Conservation (phyloP, 768 basidiomycete genomes). For the Dacryopinax spathularia region DNA sequence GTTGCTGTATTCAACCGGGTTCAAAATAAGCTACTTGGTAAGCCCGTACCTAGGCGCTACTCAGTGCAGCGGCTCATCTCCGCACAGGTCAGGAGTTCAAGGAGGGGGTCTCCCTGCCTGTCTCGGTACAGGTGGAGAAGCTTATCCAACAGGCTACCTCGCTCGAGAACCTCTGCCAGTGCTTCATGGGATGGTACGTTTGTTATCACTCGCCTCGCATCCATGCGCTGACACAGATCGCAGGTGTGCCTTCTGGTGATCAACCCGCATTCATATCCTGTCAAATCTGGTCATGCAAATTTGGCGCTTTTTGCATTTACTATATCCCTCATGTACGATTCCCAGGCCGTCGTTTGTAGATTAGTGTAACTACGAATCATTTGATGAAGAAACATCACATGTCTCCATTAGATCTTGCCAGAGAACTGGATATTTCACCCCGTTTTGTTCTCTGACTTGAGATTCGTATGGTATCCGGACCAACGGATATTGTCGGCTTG, state of each 20-base stretch:
- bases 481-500: too few species aligned
- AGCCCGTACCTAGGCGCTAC: constrained; percentile 11
- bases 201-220: background rate
- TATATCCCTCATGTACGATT: too few species aligned
- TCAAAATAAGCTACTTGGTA: constrained; percentile 85
- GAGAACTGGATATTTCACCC: too few species aligned
- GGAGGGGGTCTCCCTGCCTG: constrained; percentile 55
- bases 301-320: background rate
- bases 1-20: constrained; percentile 88
- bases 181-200: constrained; percentile 82
- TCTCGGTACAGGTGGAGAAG: constrained; percentile 79
- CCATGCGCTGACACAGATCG: background rate
- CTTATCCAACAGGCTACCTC: constrained; percentile 87
- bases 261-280: background rate
- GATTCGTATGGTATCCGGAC: too few species aligned
- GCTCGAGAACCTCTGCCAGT: constrained; percentile 89
- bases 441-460: too few species aligned
- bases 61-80: background rate
- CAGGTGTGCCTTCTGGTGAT: constrained; percentile 33
- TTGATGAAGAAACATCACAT: too few species aligned
- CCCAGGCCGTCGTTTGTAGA: too few species aligned
- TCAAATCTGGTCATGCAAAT: background rate
- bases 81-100: constrained; percentile 79
- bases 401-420: too few species aligned
- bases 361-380: too few species aligned